Evolutionary conservation across 1,284 basidiomycete genomes (phyloP), one percentile per base, ranked within the genome.

Genomic region (Phlebopus sp.): DNA sequence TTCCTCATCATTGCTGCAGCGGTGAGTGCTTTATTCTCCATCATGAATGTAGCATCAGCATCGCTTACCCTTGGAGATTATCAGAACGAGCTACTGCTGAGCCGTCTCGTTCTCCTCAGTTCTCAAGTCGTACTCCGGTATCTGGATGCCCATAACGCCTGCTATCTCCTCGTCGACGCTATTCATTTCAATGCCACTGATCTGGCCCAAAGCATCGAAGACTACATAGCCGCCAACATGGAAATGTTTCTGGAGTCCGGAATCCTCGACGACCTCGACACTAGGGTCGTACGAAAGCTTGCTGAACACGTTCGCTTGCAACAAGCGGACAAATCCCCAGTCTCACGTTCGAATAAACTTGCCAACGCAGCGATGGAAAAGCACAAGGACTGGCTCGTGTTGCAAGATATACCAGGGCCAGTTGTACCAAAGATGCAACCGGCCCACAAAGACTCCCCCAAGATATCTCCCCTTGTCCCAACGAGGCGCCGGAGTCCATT

Each of bases 31-130:
- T 37, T 10, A 1, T 19, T 7, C 2, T 3, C 37, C 3, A 2
- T 14, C n/a, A 4, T 4, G 21, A 1, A n/a, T 21, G 5, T 25
- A 11, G 10, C 15, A 8, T 25, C 31, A 21, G 3, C 21, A 7
- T 40, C n/a, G 4, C 13, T 62, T 2, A 63, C n/a, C n/a, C n/a
- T 25, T 7, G 8, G 1, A 15, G n/a, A 36, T n/a, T 46, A 4
- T 49, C 53, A 92, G 89, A 95, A 92, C 56, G 94, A 98, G 68
- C 70, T 98, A 2, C 76, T 97, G 18, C 75, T 98, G 18, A 90
- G 92, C 57, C 85, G 88, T 19, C 80, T 98, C 8, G 80, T 93
- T 47, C 77, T 91, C 2, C 70, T 97, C 9, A 96, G 93, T 69
- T 92, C 92, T 2, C 71, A 75, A 7, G 76, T 86, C 23, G 78